Percentiles rank a stretch among this genome's conserved stretches.
These are phyloP conservation scores for Leccinellum luteum DNA, from an alignment of 768 basidiomycete species.

Conservation along the genomic window DNA sequence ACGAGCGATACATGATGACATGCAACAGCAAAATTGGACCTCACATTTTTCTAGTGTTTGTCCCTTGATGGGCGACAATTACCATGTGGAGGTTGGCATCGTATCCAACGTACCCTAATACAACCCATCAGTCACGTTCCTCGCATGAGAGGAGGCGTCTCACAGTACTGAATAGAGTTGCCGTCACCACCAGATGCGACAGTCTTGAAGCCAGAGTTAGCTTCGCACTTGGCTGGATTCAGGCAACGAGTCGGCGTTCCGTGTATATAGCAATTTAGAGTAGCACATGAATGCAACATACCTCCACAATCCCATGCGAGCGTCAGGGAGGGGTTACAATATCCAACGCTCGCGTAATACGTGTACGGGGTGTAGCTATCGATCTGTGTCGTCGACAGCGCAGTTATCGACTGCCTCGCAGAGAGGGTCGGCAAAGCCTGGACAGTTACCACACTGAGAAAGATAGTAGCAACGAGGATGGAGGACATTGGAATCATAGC, in stretches of 20 bases:
- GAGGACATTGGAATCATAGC: slow-evolving; percentile 13
- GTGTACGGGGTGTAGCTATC: slow-evolving; percentile 46
- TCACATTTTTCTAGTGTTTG: slow-evolving; percentile 29
- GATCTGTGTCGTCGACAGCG: slow-evolving; percentile 42
- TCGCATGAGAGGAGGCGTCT: not conserved
- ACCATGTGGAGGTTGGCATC: slow-evolving; percentile 37
- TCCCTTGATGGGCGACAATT: slow-evolving; percentile 40
- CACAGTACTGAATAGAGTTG: slow-evolving; percentile 41
- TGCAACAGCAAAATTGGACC: not conserved
- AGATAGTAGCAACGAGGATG: slow-evolving; percentile 9
- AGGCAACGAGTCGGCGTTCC: not conserved
- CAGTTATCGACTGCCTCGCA: slow-evolving; percentile 37
- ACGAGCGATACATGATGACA: not conserved
- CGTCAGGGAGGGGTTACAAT: slow-evolving; percentile 44
- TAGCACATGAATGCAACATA: slow-evolving; percentile 23
- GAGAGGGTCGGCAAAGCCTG: slow-evolving; percentile 25
- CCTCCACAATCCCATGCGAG: slow-evolving; percentile 56
- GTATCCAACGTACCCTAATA: slow-evolving; percentile 53
- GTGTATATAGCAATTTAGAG: not conserved
- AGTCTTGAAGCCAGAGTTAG: slow-evolving; percentile 45
- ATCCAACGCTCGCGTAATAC: slow-evolving; percentile 48
- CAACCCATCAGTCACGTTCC: not conserved
- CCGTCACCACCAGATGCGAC: slow-evolving; percentile 50
- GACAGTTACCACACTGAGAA: slow-evolving; percentile 15
- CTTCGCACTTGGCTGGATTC: slow-evolving; percentile 22